A percentile compares a stretch with the other conserved stretches of the same genome.
Conservation (phyloP, 805 yeast species). For the Yamadazyma paraphyllophila region DNA sequence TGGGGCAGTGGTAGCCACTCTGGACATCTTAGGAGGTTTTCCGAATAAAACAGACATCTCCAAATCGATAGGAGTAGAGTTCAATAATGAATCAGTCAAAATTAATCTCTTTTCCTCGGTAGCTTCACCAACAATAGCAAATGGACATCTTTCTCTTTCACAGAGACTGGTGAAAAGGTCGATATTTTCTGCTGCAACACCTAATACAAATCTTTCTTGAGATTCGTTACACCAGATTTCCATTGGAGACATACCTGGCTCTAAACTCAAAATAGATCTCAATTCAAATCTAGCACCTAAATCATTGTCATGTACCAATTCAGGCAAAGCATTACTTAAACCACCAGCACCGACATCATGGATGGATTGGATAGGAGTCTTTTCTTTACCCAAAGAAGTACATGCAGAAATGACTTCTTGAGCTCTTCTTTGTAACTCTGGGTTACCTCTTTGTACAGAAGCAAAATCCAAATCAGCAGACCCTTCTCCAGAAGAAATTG, state of each 20-base stretch:
- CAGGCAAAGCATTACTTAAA: constrained; percentile 93
- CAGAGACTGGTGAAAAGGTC: constrained; percentile 74
- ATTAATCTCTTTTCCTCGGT: constrained; percentile 81
- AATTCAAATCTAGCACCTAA: constrained; percentile 92
- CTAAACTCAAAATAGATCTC: constrained; percentile 84
- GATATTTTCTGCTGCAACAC: constrained; percentile 79
- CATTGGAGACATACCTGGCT: constrained; percentile 99
- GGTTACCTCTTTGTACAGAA: constrained; percentile 98
- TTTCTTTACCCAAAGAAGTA: constrained; percentile 66
- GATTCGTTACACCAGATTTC: constrained; percentile 99
- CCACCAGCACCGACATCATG: constrained; percentile 99
- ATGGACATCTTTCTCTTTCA: constrained; percentile 93
- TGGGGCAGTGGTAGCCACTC: constrained; percentile 63
- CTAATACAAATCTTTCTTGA: constrained; percentile 95
- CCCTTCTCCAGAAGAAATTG: constrained; percentile 93
- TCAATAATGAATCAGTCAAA: constrained; percentile 73
- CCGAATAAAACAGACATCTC: constrained; percentile 96
- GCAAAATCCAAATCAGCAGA: constrained; percentile 97
- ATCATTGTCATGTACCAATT: constrained; percentile 94
- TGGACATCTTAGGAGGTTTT: constrained; percentile 93
- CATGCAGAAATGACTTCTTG: constrained; percentile 97
- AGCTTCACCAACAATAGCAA: constrained; percentile 93
- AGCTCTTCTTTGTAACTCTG: constrained; percentile 98
- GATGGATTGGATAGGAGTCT: constrained; percentile 83
- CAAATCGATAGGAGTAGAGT: constrained; percentile 87